Conservation (phyloP, 139 green algal genomes). For the Volvox africanus region DNA sequence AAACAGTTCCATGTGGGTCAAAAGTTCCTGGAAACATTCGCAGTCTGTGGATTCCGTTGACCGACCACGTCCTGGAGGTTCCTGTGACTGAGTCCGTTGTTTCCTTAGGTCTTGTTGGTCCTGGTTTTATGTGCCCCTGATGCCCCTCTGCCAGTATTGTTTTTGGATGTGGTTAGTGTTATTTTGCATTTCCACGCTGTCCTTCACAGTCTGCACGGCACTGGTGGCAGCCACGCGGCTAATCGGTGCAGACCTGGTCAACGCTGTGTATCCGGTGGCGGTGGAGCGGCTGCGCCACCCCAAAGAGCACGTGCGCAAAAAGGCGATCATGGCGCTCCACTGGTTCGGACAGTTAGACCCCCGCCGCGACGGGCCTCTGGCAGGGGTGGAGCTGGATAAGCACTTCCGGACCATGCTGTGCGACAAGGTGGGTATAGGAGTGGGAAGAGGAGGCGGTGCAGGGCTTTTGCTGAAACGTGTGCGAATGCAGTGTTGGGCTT, state of each 20-base stretch:
- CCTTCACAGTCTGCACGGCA: conserved; percentile 68
- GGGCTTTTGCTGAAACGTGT: too few relatives aligned
- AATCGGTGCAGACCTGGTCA: conserved; percentile 89
- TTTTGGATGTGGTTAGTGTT: too few relatives aligned
- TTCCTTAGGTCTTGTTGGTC: too few relatives aligned
- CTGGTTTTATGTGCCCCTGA: too few relatives aligned
- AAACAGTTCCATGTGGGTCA: too few relatives aligned
- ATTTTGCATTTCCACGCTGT: neutral
- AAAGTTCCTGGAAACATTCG: too few relatives aligned
- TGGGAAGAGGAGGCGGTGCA: neutral
- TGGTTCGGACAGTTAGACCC: conserved; percentile 83
- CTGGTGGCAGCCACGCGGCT: conserved; percentile 81
- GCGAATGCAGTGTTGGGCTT: too few relatives aligned
- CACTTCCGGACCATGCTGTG: conserved; percentile 80
- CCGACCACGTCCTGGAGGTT: too few relatives aligned
- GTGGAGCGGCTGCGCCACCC: conserved; percentile 62
- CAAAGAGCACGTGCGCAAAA: conserved; percentile 93
- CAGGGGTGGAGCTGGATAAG: conserved; percentile 76
- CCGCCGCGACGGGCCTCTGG: conserved; percentile 64
- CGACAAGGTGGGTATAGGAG: conserved; percentile 69
- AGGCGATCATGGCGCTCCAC: conserved; percentile 95
- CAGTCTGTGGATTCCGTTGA: too few relatives aligned
- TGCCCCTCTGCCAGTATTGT: too few relatives aligned
- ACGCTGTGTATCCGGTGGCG: conserved; percentile 83
- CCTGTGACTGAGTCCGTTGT: too few relatives aligned